Evolutionary conservation across 164 flowering plant species (phyloP).

Genomic region (Kalanchoe fedtschenkoi): DNA sequence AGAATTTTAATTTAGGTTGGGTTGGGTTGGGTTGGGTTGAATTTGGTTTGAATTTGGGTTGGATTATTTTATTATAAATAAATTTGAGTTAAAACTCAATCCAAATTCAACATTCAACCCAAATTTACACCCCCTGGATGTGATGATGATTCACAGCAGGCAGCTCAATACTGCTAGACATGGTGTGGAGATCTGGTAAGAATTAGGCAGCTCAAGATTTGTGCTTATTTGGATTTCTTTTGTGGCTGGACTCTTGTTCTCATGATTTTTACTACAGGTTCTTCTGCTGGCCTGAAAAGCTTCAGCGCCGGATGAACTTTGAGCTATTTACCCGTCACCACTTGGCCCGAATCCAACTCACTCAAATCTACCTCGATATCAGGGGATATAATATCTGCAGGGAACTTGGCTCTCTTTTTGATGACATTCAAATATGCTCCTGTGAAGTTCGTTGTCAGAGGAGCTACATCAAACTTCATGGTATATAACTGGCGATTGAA

Average conservation of each 20-base stretch:
- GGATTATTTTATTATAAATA: too few species aligned
- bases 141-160: neutral
- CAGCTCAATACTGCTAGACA: neutral
- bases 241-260: slow-evolving; percentile 57
- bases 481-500: neutral
- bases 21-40: too few species aligned
- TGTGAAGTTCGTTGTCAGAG: slow-evolving; percentile 15
- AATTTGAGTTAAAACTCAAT: too few species aligned
- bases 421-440: slow-evolving; percentile 75
- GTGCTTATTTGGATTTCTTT: slow-evolving; percentile 43
- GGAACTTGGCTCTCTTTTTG: slow-evolving; percentile 68
- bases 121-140: too few species aligned
- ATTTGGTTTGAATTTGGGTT: too few species aligned
- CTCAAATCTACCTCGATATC: slow-evolving; percentile 92
- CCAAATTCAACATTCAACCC: too few species aligned
- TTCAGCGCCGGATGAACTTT: slow-evolving; percentile 81
- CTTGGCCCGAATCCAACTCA: slow-evolving; percentile 81
- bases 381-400: slow-evolving; percentile 87
- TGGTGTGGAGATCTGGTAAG: neutral
- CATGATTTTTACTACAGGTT: slow-evolving; percentile 61
- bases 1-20: too few species aligned
- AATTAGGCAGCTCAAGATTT: neutral
- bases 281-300: slow-evolving; percentile 40
- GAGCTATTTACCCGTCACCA: slow-evolving; percentile 61
- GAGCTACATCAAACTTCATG: neutral